A percentile compares a stretch with the other conserved stretches of the same genome.
These are phyloP conservation scores for Lathyrus oleraceus DNA, from an alignment of 306 rosid species.

Conservation along the genomic window DNA sequence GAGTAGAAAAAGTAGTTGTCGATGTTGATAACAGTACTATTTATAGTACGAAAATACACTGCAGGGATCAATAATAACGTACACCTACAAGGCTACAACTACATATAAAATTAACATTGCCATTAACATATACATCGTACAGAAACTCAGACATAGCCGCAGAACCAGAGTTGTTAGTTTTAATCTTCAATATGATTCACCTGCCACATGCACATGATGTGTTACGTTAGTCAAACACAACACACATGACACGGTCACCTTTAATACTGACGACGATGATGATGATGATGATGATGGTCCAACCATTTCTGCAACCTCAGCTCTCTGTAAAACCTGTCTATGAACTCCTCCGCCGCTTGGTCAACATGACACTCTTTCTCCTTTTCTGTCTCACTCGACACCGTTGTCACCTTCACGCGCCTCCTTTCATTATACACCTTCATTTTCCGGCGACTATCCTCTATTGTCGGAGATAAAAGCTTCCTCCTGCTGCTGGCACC, in stretches of 20 bases:
- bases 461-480: conserved; percentile 33
- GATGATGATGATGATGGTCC: conserved; percentile 24
- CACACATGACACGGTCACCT: conserved; percentile 8
- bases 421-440: conserved; percentile 26
- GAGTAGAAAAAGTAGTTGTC: neutral
- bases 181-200: neutral
- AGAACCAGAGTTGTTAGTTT: neutral
- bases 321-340: conserved; percentile 68
- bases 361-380: conserved; percentile 54
- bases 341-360: conserved; percentile 85
- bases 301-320: conserved; percentile 62
- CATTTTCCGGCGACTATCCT: too few species aligned
- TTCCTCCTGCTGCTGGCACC: conserved; percentile 13
- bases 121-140: neutral
- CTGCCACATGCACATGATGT: neutral
- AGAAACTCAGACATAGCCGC: neutral
- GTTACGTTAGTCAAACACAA: neutral
- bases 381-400: neutral
- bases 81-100: neutral
- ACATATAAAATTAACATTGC: neutral
- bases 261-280: neutral
- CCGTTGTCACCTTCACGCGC: conserved; percentile 30
- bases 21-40: neutral
- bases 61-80: neutral
- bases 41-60: neutral